Evolutionary conservation across 331 rosid genomes (phyloP), one percentile per base, ranked within the genome.

Genomic region (Spiraea crenata): DNA sequence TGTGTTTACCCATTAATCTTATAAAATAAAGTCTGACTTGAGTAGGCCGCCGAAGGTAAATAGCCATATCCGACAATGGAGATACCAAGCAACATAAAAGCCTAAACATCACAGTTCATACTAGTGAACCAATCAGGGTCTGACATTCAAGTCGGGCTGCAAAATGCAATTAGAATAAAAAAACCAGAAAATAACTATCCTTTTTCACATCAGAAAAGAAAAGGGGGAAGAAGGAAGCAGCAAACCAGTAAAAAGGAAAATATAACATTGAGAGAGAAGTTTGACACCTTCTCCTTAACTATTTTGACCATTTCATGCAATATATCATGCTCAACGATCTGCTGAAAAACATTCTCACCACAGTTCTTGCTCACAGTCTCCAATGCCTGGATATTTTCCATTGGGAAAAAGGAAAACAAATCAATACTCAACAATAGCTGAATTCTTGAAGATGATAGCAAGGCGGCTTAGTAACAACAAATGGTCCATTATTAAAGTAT

Each of bases 301-400:
- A 91, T 91, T 85, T 89, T 91, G 71, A 95, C 96, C 99, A 95
- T 91, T 40, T 89, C 99, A 15, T 86, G 91, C 64, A 91, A 82
- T 81, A 95, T 83, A 69, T 91, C 95, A 67, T 90, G 90, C 77
- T 91, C 97, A 66, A 89, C 56, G 15, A 91, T 89, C 83, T 77
- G 92, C 80, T 86, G 96, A 78, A 83, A 87, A 75, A 95, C 79
- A 60, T 63, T 86, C 73, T 95, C 96, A 10, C 96, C 95, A 70
- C 99, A 95, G 57, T 93, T 95, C 82, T 95, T 89, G 86, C 91
- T 89, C 63, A 93, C 56, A 67, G 99, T 85, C 85, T 95, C 99
- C 85, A 95, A 74, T 57, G 86, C 97, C 99, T 91, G 67, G 64
- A 82, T 68, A 41, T 25, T 44, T 56, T 49, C 65, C 65, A 71